Evolutionary conservation across 192 early-diverging fungal species (phyloP), one percentile per base, ranked within the genome.

Genomic region (Linnemannia elongata): DNA sequence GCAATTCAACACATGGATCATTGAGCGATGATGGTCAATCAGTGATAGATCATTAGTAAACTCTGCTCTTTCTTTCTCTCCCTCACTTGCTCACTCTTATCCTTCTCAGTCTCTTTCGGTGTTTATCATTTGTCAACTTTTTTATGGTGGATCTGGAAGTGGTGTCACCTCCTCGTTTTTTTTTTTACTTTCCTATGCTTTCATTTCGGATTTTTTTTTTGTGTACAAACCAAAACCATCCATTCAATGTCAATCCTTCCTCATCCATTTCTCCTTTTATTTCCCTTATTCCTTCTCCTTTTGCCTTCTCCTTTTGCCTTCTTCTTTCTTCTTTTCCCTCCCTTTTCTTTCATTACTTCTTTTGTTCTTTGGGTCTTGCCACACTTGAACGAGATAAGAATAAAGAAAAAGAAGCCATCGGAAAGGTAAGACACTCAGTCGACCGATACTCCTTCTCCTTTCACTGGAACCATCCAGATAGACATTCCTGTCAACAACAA

Each of bases 31-130:
- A 18, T 18, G 49, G 49, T 52, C 49, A 18, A 2, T 33, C 2
- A 39, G 20, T 22, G 35, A 42, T 80, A 63, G 42, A 60, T 60
- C 49, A 12, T 49, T 1, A 45, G 30, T 72, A 41, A 74, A 36
- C 77, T 57, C 42, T 47, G 60, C 66, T 69, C 57, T 74, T 39
- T 54, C 41, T 74, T 6, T 33, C 42, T 74, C 55, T 66, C 49
- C 9, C 15, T 27, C 60, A 63, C 66, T 33, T 35, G 12, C 27
- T 33, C 8, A 17, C 66, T 39, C 70, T 33, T 52, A 45, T 10
- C 49, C 15, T 22, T 52, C 18, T 52, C 74, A 66, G 24, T 77
- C 41, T 68, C 75, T 77, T 41, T 73, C 71, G 52, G 35, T 80
- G 72, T 71, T 39, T 66, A n/a, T 74, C 41, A 15, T 72, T 55